Percentiles rank a stretch among this genome's conserved stretches.
These are phyloP conservation scores for Solidago caesia DNA, from an alignment of 129 eudicot genomes.

Conservation along the genomic window DNA sequence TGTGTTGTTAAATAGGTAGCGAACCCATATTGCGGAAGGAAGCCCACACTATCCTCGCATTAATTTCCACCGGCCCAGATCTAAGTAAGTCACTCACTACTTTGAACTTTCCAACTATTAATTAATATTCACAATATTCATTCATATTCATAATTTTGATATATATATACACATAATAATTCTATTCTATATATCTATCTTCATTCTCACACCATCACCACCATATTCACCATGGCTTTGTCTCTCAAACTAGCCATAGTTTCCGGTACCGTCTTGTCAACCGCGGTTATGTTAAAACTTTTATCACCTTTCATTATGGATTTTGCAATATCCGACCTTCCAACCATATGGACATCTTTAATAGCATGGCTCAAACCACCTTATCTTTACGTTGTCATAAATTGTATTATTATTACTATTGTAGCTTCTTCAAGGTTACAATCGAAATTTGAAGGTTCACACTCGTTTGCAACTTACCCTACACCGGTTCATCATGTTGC, in stretches of 20 bases:
- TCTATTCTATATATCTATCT: not conserved
- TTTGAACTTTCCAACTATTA: not conserved
- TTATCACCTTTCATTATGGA: conserved; percentile 37
- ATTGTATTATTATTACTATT: conserved; percentile 73
- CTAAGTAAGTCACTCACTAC: conserved; percentile 13
- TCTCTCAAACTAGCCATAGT: conserved; percentile 47
- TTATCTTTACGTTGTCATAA: conserved; percentile 70
- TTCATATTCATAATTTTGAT: not conserved
- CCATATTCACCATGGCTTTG: conserved; percentile 25
- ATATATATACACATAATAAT: not conserved
- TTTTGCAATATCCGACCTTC: conserved; percentile 35
- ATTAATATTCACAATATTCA: conserved; percentile 1
- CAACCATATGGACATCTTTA: conserved; percentile 44
- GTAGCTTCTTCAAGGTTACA: conserved; percentile 79
- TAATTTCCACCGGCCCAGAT: conserved; percentile 31
- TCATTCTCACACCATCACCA: conserved; percentile 25
- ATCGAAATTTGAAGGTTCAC: conserved; percentile 24
- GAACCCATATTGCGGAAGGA: conserved; percentile 26
- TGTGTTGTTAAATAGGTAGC: conserved; percentile 27
- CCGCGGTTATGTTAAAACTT: conserved; percentile 53
- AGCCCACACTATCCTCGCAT: conserved; percentile 31
- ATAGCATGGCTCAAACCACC: conserved; percentile 77
- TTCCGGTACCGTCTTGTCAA: conserved; percentile 52
- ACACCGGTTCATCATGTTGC: not conserved
- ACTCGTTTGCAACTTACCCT: conserved; percentile 7